Base-by-base conservation (phyloP, 257 asterid genomes). In the Rauvolfia tetraphylla region DNA sequence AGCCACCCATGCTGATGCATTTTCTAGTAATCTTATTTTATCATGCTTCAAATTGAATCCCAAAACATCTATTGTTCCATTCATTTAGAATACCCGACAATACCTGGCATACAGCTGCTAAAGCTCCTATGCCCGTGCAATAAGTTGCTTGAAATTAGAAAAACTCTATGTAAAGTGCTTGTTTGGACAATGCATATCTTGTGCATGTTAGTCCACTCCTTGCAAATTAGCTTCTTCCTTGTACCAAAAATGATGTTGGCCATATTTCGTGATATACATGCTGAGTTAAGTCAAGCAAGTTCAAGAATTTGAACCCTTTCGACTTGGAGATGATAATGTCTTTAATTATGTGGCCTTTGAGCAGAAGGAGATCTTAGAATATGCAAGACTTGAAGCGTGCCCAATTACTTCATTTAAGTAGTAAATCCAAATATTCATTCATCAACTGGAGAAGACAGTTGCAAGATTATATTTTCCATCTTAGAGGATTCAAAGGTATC, bases 351-450 rank as follows among this genome's bases (percentile, higher is more conserved):
- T 73, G 73, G 62, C 58, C 33, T 66, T 79, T 73, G 80, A 51
- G 78, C 93, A 91, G 97, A 63, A 76, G 78, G 88, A 78, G 82
- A 75, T 91, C 68, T 71, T 86, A 89, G 73, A 80, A 78, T 78
- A 73, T 75, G 88, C 88, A 46, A 73, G 66, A 42, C 3, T 48
- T 10, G 94, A 89, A 86, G 82, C 86, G 56, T 84, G 81, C 80
- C 86, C 96, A 14, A 77, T 86, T 53, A 61, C 87, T 83, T 80
- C 79, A 9, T 82, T 84, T 70, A 76, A 31, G n/a, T 76, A 85
- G 31, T 78, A 75, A 68, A 53, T 14, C 11, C 34, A 13, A 46
- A 23, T 44, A 79, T 36, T 14, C 42, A 51, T 72, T 5, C 2
- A 67, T 65, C 34, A 10, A 58, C 8, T 53, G 33, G 38, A 8